Conservation (phyloP, 2,329 filamentous ascomycete genomes). For the Colletotrichum euphorbiae region DNA sequence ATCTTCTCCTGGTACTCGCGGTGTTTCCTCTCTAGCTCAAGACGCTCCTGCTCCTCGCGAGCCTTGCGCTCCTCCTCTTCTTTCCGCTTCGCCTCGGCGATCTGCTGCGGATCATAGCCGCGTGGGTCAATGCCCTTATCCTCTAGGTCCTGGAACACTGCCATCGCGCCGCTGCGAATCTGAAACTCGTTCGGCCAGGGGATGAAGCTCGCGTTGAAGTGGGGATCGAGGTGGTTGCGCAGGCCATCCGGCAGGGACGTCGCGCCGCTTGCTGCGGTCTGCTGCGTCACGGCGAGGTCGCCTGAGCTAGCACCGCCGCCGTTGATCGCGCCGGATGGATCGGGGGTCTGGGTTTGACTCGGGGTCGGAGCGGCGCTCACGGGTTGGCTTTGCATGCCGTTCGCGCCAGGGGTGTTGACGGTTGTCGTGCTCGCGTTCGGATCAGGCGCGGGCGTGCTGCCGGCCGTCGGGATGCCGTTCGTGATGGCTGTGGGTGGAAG, state of each 20-base stretch:
- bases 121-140: slow-evolving; percentile 72
- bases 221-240: slow-evolving; percentile 65
- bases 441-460: slow-evolving; percentile 33
- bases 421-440: slow-evolving; percentile 34
- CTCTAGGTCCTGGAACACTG: slow-evolving; percentile 69
- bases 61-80: slow-evolving; percentile 60
- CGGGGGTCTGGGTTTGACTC: slow-evolving; percentile 41
- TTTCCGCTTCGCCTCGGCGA: slow-evolving; percentile 62
- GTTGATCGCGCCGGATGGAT: slow-evolving; percentile 36
- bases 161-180: slow-evolving; percentile 76
- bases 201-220: slow-evolving; percentile 71
- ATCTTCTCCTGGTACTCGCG: slow-evolving; percentile 53
- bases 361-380: slow-evolving; percentile 44
- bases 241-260: slow-evolving; percentile 62
- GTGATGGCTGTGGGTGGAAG: slow-evolving; percentile 72
- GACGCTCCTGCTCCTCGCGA: slow-evolving; percentile 51
- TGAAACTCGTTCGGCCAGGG: slow-evolving; percentile 82
- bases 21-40: slow-evolving; percentile 60
- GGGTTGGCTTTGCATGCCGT: slow-evolving; percentile 38
- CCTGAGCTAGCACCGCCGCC: slow-evolving; percentile 42
- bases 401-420: slow-evolving; percentile 27
- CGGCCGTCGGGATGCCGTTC: slow-evolving; percentile 50
- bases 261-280: slow-evolving; percentile 45
- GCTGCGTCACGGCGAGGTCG: slow-evolving; percentile 46
- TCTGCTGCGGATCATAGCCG: slow-evolving; percentile 67